Base-by-base conservation (phyloP, 495 filamentous ascomycete species). In the Aspergillus funiculosus region DNA sequence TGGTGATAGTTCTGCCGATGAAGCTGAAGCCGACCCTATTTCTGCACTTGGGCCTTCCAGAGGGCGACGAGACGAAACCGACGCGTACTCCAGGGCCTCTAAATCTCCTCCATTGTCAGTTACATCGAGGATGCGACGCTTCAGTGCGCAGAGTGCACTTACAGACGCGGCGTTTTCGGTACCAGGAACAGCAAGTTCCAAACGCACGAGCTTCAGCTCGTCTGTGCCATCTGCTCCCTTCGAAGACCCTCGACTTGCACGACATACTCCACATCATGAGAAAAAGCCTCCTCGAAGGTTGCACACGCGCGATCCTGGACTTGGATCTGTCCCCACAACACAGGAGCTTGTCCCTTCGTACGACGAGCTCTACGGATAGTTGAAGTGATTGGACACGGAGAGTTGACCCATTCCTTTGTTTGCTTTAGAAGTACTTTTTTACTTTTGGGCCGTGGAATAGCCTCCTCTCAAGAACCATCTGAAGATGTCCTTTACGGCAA, bases 291-390 rank as follows among this genome's bases (percentile, higher is more conserved):
- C 50, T 32, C 49, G 46, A 28, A 58, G 57, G 2, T 19, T 24
- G 13, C 34, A 48, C 2, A 30, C 28, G 19, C 43, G 53, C 1
- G 59, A 61, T 36, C 47, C 51, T 42, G 59, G 60, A 13, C 46
- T 50, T 42, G 59, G 60, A 13, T 45, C 52, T 20, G 57, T 51
- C 14, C 39, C 56, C 13, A 34, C 50, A 22, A 39, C 27, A 19
- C 64, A 63, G 38, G 58, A 66, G 39, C 44, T 73, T 53, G 69
- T 71, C 1, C 69, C 67, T 5, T 73, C 69, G 13, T 64, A 73
- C 25, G 69, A 73, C 50, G 69, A 73, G 22, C 58, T 73, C 6
- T 73, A 68, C 47, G 69, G 69, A 11, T 73, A 56, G 56, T 39
- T 21, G 21, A 11, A 3, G 28, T 39, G 19, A 41, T 41, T 41